These are phyloP conservation scores for Rubia occidens DNA, from an alignment of 305 asterid species.

Conservation along the genomic window DNA sequence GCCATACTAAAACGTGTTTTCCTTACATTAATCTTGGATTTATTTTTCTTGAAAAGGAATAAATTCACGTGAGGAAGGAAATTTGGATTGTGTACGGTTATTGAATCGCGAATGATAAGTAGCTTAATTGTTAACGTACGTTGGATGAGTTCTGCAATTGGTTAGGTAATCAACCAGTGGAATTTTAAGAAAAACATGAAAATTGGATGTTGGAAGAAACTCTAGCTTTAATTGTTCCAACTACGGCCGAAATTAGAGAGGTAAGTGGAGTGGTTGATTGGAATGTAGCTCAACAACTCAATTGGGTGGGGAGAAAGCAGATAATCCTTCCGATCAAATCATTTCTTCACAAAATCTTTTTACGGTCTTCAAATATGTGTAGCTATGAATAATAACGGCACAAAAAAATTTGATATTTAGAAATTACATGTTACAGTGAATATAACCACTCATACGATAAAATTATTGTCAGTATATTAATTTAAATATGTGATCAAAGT, in stretches of 20 bases:
- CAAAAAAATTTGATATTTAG: too few relatives aligned
- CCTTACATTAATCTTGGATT: neutral
- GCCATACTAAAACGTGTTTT: slow-evolving; percentile 1
- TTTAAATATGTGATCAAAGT: too few relatives aligned
- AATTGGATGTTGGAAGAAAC: neutral
- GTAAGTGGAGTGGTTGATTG: neutral
- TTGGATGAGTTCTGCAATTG: neutral
- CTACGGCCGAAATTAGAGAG: neutral
- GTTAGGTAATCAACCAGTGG: slow-evolving; percentile 7
- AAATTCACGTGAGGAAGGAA: neutral
- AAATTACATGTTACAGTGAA: too few relatives aligned
- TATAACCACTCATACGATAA: too few relatives aligned
- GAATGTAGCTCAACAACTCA: neutral
- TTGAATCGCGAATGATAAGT: neutral
- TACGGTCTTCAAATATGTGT: too few relatives aligned
- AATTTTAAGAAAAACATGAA: neutral
- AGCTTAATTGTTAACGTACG: slow-evolving; percentile 2
- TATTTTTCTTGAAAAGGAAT: neutral
- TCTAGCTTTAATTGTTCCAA: neutral
- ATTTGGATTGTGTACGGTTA: neutral
- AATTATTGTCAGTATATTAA: too few relatives aligned
- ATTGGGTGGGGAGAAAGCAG: neutral
- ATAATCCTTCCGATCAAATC: too few relatives aligned
- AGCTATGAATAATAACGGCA: too few relatives aligned
- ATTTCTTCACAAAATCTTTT: too few relatives aligned